Base-by-base conservation (phyloP, 805 yeast species). In the Candida alai region DNA sequence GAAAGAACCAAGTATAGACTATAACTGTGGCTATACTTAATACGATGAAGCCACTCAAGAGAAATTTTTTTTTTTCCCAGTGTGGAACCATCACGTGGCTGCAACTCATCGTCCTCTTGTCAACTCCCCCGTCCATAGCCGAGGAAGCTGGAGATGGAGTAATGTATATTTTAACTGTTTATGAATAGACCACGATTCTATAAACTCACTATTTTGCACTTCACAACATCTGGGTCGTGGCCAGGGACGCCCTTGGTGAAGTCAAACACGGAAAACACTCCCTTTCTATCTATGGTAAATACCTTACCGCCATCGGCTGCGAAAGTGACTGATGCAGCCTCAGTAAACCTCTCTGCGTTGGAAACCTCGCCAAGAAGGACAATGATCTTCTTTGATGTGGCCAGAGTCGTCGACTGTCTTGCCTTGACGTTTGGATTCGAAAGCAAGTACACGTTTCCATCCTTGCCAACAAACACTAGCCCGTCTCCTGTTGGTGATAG, bases 401-500 rank as follows among this genome's bases (percentile, higher is more conserved):
- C 40, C 18, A 35, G 27, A 10, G 46, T 35, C 2, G 46, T 21
- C 5, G 43, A 31, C 6, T 48, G 24, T 25, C 44, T 42, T n/a
- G 38, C 22, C 24, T 52, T 53, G 19, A 52, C 48, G 39, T 70
- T 75, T 0, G 84, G 80, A 2, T 85, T 73, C 9, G 78, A 67
- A 56, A 84, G 73, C 24, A 87, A 63, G 46, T 74, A 86, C 0
- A 88, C 79, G 1, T 76, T 65, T 0, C 97, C 97, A 36, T 77
- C 78, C 40, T 84, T 75, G 51, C 84, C 93, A 14, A 88, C 58
- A 45, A 84, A 81, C 2, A 90, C 95, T 19, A 87, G 68, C 0
- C 93, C 81, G 51, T 88, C 95, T 19, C 93, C 89, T 15, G 95
- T 65, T 1, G 96, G 96, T 3, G 94, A 84, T 1, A 84, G 70